These are phyloP conservation scores for Jimgerdemannia lactiflua DNA, from an alignment of 192 early-diverging fungal species.

Conservation along the genomic window DNA sequence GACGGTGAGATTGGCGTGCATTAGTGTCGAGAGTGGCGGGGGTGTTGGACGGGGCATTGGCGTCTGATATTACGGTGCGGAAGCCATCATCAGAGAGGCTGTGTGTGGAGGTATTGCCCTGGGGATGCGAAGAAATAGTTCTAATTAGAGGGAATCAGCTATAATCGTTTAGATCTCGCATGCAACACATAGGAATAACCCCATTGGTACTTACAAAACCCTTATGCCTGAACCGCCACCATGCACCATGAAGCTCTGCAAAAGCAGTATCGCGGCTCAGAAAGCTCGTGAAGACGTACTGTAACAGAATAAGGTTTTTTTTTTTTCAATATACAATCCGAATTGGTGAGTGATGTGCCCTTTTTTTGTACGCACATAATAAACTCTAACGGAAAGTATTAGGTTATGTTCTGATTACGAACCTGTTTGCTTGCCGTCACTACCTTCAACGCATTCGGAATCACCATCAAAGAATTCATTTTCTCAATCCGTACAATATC, in stretches of 20 bases:
- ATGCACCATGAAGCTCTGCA: slow-evolving; percentile 15
- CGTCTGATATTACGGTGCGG: not conserved
- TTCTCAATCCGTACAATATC: slow-evolving; percentile 47
- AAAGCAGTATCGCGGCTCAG: slow-evolving; percentile 47
- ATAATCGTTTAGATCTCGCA: no score
- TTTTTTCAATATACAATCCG: no score
- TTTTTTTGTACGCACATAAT: no score
- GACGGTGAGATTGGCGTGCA: not conserved
- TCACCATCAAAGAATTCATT: slow-evolving; percentile 47
- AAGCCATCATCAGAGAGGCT: not conserved
- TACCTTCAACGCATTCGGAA: slow-evolving; percentile 47
- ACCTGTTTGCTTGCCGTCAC: slow-evolving; percentile 15
- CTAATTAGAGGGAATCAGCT: no score
- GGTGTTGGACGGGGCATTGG: not conserved
- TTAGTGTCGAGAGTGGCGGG: not conserved
- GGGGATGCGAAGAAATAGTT: no score
- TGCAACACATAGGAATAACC: no score
- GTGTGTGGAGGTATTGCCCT: not conserved
- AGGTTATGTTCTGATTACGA: no score
- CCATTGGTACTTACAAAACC: not conserved
- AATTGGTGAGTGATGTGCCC: no score
- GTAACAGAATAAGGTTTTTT: not conserved
- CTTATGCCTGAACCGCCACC: not conserved
- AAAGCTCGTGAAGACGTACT: slow-evolving; percentile 49
- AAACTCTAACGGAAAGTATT: no score